Conservation (phyloP, 1,284 basidiomycete genomes). For the Sphaerobolus stellatus region DNA sequence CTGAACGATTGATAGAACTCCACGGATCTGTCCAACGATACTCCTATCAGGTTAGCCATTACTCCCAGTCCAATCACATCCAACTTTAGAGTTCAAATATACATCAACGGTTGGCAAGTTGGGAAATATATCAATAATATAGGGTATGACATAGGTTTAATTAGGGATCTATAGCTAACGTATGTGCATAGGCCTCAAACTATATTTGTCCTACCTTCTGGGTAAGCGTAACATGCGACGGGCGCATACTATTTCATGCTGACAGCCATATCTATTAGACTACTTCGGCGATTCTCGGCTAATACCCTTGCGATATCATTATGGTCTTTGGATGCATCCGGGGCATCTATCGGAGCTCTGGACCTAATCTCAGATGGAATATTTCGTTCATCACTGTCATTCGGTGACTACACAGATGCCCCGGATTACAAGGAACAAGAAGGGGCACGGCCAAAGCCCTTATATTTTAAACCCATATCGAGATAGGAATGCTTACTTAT, state of each 20-base stretch:
- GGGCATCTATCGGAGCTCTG: conserved; percentile 42
- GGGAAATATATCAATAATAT: conserved; percentile 53
- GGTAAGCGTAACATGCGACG: conserved; percentile 39
- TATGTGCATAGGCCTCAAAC: conserved; percentile 41
- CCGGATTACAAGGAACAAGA: conserved; percentile 37
- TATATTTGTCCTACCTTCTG: conserved; percentile 46
- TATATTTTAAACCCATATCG: conserved; percentile 2
- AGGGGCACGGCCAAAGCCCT: not conserved
- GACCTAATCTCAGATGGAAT: conserved; percentile 42
- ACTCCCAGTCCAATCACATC: conserved; percentile 42
- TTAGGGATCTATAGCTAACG: too few relatives aligned
- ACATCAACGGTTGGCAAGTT: conserved; percentile 52
- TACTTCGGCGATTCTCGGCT: conserved; percentile 38
- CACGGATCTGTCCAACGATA: conserved; percentile 34
- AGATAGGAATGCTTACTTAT: not conserved
- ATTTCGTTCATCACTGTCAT: conserved; percentile 37
- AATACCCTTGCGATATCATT: conserved; percentile 49
- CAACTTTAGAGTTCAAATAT: conserved; percentile 51
- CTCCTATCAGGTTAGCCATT: conserved; percentile 45
- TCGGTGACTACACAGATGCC: conserved; percentile 35
- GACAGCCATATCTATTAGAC: conserved; percentile 32
- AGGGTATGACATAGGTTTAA: conserved; percentile 40
- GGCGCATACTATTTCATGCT: too few relatives aligned
- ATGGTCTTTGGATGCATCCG: conserved; percentile 45
- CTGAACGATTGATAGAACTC: not conserved